Evolutionary conservation across 2,329 filamentous ascomycete species (phyloP).

Genomic region (Aspergillus ruber): DNA sequence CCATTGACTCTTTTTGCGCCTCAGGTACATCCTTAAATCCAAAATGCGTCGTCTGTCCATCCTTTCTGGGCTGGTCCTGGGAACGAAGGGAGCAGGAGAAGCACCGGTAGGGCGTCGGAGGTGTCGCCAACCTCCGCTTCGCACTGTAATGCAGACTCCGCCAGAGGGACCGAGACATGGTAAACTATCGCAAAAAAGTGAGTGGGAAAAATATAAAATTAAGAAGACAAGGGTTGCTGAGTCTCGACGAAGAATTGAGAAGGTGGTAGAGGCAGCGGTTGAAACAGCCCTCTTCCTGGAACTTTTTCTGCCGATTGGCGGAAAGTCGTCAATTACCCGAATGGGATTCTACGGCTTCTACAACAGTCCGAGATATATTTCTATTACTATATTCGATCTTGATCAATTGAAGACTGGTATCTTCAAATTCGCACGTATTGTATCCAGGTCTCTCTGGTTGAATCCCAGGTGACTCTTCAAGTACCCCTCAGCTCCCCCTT

Average conservation of each 20-base stretch:
- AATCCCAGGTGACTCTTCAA: conserved; percentile 17
- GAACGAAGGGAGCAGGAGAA: conserved; percentile 45
- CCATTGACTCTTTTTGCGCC: conserved; percentile 65
- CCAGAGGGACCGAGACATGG: conserved; percentile 31
- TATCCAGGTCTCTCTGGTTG: conserved; percentile 10
- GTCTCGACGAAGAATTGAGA: background rate
- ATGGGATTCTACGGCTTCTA: background rate
- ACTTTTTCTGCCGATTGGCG: conserved; percentile 4
- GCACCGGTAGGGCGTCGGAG: conserved; percentile 38
- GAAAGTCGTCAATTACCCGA: background rate
- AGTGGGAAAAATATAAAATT: background rate
- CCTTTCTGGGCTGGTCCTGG: conserved; percentile 33
- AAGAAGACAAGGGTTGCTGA: background rate
- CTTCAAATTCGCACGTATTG: conserved; percentile 16
- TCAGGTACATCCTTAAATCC: conserved; percentile 82
- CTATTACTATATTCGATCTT: background rate
- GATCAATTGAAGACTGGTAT: background rate
- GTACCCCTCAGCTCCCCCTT: conserved; percentile 17
- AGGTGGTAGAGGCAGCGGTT: background rate
- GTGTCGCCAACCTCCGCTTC: conserved; percentile 20
- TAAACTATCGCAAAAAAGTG: background rate
- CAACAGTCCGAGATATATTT: too few relatives aligned
- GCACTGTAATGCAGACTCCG: conserved; percentile 30
- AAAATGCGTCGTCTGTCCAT: conserved; percentile 71
- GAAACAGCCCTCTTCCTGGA: background rate